Percentiles rank a stretch among this genome's conserved stretches.
These are phyloP conservation scores for Ceratobasidium sp. DNA, from an alignment of 1,284 basidiomycete species.

Conservation along the genomic window DNA sequence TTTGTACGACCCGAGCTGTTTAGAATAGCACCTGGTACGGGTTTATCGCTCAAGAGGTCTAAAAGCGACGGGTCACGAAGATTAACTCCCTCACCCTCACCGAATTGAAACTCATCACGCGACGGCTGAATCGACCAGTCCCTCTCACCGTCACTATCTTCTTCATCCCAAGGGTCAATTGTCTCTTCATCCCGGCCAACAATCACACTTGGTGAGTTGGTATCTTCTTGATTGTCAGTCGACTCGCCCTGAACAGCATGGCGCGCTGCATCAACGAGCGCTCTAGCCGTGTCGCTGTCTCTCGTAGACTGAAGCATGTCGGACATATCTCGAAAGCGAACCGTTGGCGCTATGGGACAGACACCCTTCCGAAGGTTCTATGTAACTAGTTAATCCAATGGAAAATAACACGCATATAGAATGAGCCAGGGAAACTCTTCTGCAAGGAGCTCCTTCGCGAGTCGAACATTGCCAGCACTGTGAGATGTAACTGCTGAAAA, in stretches of 20 bases:
- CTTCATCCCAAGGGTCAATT: background rate
- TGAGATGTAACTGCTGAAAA: slow-evolving; percentile 55
- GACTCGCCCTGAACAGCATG: background rate
- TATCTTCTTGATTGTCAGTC: background rate
- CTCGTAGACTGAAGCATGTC: background rate
- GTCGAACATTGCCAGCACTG: slow-evolving; percentile 57
- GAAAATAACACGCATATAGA: background rate
- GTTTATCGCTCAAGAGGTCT: background rate
- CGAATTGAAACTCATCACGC: background rate
- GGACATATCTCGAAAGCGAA: slow-evolving; percentile 7
- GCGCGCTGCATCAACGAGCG: background rate
- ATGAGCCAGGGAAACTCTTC: slow-evolving; percentile 52
- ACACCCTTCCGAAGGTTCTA: background rate
- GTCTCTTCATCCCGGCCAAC: background rate
- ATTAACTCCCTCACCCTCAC: background rate
- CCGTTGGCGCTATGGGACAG: background rate
- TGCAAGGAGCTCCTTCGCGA: slow-evolving; percentile 50
- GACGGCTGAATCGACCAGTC: background rate
- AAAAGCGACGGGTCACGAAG: background rate
- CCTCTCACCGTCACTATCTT: background rate
- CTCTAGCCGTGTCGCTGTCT: background rate
- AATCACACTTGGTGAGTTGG: background rate
- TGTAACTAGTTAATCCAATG: background rate
- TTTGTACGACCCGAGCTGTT: background rate
- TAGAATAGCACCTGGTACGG: background rate